These are phyloP conservation scores for Candida piceae DNA, from an alignment of 805 yeast genomes.

Conservation along the genomic window DNA sequence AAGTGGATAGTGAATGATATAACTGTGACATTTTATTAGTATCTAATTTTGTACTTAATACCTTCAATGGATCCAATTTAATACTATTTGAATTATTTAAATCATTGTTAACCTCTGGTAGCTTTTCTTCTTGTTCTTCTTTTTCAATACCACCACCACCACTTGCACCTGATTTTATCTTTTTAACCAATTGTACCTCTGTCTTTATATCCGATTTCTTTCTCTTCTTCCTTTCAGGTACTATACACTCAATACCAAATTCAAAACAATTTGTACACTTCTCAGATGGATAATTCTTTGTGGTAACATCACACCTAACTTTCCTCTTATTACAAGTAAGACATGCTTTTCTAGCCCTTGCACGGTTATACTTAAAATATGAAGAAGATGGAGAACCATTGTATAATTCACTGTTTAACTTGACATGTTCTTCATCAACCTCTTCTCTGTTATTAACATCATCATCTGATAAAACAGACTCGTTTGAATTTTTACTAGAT, in stretches of 20 bases:
- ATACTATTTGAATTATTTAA: neutral
- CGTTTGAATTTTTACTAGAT: too few relatives aligned
- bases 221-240: slow-evolving; percentile 1
- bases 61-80: neutral
- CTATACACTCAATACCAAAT: slow-evolving; percentile 2
- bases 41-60: neutral
- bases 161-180: too few relatives aligned
- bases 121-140: too few relatives aligned
- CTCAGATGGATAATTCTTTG: neutral
- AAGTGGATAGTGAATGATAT: neutral
- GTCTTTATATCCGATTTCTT: neutral
- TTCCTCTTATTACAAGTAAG: slow-evolving; percentile 3
- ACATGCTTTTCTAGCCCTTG: slow-evolving; percentile 3
- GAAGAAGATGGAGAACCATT: slow-evolving; percentile 4
- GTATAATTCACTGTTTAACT: too few relatives aligned
- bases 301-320: slow-evolving; percentile 3
- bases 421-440: too few relatives aligned
- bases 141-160: too few relatives aligned
- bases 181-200: neutral
- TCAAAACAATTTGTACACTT: slow-evolving; percentile 4
- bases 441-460: too few relatives aligned
- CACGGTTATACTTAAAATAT: slow-evolving; percentile 2
- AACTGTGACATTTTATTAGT: slow-evolving; percentile 1
- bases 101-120: too few relatives aligned
- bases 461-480: too few relatives aligned